A percentile compares a stretch with the other conserved stretches of the same genome.
Evolutionary conservation across 257 asterid genomes (phyloP).

Genomic region (Solanum pinnatisectum): DNA sequence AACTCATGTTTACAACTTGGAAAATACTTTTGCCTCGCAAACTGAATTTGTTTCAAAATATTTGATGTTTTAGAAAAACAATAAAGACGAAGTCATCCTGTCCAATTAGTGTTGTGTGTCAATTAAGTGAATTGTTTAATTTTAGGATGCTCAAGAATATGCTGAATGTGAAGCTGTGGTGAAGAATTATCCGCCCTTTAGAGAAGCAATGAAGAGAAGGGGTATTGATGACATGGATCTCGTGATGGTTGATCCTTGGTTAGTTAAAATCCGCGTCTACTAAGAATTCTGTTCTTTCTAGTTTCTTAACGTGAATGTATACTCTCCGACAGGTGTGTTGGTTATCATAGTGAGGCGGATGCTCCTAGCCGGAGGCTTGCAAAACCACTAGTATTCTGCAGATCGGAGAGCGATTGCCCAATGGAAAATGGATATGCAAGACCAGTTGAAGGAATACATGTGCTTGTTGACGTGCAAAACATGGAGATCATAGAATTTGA

Average conservation of each 20-base stretch:
- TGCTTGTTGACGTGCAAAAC: slow-evolving; percentile 90
- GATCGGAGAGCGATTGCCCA: slow-evolving; percentile 94
- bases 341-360: slow-evolving; percentile 84
- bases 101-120: not conserved
- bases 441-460: slow-evolving; percentile 95
- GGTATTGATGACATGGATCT: slow-evolving; percentile 98
- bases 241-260: slow-evolving; percentile 99
- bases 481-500: slow-evolving; percentile 91
- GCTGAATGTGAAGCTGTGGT: slow-evolving; percentile 99
- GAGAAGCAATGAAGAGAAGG: slow-evolving; percentile 97
- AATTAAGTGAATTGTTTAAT: not conserved
- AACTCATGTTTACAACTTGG: not conserved
- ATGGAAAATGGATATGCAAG: slow-evolving; percentile 98
- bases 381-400: slow-evolving; percentile 87
- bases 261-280: slow-evolving; percentile 10
- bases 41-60: not conserved
- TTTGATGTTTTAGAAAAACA: not conserved
- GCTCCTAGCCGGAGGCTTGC: slow-evolving; percentile 94
- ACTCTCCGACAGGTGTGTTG: slow-evolving; percentile 67
- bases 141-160: slow-evolving; percentile 89
- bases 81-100: not conserved
- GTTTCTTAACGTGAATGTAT: not conserved
- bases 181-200: slow-evolving; percentile 80
- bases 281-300: not conserved
- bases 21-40: not conserved